Evolutionary conservation across 495 filamentous ascomycete species (phyloP).

Genomic region (Elasticomyces elasticus): DNA sequence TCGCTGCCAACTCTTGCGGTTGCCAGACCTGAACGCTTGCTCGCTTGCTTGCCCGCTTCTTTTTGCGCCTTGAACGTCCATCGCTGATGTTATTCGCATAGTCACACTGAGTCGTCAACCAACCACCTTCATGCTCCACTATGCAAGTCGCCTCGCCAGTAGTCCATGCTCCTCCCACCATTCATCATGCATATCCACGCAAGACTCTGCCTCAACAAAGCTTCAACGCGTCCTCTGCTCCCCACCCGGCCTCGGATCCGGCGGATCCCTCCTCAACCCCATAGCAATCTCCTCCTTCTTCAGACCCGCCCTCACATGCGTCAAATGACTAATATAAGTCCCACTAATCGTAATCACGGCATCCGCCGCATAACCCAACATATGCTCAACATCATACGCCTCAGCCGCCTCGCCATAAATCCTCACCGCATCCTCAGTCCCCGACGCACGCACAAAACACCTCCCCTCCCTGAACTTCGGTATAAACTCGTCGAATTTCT

Average conservation of each 20-base stretch:
- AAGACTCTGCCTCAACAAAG: neutral
- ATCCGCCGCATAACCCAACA: slow-evolving; percentile 46
- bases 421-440: slow-evolving; percentile 90
- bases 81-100: neutral
- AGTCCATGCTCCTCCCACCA: neutral
- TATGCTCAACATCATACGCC: slow-evolving; percentile 40
- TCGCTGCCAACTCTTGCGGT: neutral
- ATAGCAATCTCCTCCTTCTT: neutral
- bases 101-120: neutral
- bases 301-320: neutral
- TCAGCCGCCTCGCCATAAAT: slow-evolving; percentile 90
- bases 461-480: slow-evolving; percentile 85
- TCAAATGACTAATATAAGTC: neutral
- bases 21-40: neutral
- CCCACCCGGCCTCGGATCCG: neutral
- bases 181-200: neutral
- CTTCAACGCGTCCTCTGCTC: neutral
- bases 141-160: too few species aligned
- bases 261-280: neutral
- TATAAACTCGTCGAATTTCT: slow-evolving; percentile 73
- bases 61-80: neutral
- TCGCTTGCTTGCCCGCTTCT: neutral
- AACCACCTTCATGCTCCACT: neutral
- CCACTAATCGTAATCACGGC: neutral
- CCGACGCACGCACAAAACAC: slow-evolving; percentile 82